Percentiles rank a stretch among this genome's conserved stretches.
These are phyloP conservation scores for Didymella segeticola DNA, from an alignment of 2,329 filamentous ascomycete genomes.

Conservation along the genomic window DNA sequence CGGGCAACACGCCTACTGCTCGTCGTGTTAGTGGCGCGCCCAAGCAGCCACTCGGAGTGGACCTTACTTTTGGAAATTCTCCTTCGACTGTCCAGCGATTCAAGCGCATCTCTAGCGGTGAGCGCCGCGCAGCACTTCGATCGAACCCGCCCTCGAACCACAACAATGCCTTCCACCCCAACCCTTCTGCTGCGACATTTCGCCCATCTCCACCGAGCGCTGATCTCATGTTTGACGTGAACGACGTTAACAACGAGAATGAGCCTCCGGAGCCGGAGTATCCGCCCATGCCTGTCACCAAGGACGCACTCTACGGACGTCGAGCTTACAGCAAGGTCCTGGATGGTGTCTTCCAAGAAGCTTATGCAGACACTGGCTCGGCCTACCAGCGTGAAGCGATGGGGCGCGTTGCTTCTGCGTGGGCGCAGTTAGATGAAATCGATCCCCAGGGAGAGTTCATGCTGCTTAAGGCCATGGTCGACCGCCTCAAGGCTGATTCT, in stretches of 20 bases:
- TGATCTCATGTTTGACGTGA: slow-evolving; percentile 62
- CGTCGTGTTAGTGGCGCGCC: slow-evolving; percentile 50
- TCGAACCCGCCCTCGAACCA: slow-evolving; percentile 37
- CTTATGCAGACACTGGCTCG: slow-evolving; percentile 78
- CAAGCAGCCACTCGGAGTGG: slow-evolving; percentile 83
- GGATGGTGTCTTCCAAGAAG: slow-evolving; percentile 82
- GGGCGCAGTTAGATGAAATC: slow-evolving; percentile 80
- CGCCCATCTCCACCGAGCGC: slow-evolving; percentile 45
- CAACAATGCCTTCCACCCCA: slow-evolving; percentile 40
- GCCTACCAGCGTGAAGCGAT: slow-evolving; percentile 82
- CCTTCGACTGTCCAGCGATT: slow-evolving; percentile 92
- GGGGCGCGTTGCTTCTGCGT: slow-evolving; percentile 82
- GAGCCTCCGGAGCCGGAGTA: slow-evolving; percentile 57
- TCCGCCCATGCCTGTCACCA: slow-evolving; percentile 63
- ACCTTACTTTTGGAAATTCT: slow-evolving; percentile 92
- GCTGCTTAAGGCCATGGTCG: slow-evolving; percentile 77
- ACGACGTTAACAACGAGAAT: slow-evolving; percentile 69
- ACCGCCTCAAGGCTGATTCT: slow-evolving; percentile 73
- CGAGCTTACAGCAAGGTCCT: slow-evolving; percentile 82
- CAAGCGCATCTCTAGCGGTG: slow-evolving; percentile 79
- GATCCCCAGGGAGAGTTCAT: slow-evolving; percentile 92
- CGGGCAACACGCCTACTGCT: slow-evolving; percentile 51
- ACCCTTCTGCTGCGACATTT: slow-evolving; percentile 47
- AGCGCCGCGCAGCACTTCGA: slow-evolving; percentile 40
- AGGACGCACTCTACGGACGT: slow-evolving; percentile 83